Evolutionary conservation across 1,139 yeast genomes (phyloP), one percentile per base, ranked within the genome.

Genomic region (Pichia sp.): DNA sequence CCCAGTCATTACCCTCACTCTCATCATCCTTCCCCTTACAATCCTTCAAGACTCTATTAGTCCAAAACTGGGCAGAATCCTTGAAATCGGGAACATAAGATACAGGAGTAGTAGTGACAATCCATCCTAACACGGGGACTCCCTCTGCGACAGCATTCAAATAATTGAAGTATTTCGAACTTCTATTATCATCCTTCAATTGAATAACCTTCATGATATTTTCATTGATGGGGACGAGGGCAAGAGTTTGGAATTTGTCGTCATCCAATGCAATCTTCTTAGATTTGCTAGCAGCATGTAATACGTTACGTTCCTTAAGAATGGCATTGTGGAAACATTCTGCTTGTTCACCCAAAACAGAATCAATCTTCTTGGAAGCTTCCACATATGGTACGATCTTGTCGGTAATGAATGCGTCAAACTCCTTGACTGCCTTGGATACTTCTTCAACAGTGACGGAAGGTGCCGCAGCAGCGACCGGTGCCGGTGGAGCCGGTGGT

Each of bases 21-120:
- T 73, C 68, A 39, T 72, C 64, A 11, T 78, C 94, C 14, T 31
- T 43, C 18, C 38, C 39, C 57, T 74, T 85, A 63, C 64, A 77
- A 44, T 86, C 96, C 60, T 87, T 88, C 58, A 87, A 62, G 28
- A 88, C 80, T 51, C 95, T 73, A 62, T 93, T 88, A 22, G 94
- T 75, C 86, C 96, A 93, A 62, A 88, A 93, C 55, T 82, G 91
- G 27, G 96, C 86, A 28, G 94, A 76, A 52, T 93, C 98, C 55
- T 81, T 84, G 62, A 79, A 83, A 48, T 88, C 96, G 3, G 82
- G 74, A 43, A 93, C 72, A 47, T 70, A 74, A 1, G 86, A 74
- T 14, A 78, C 75, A 11, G 78, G 74, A 5, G 88, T 77, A 4
- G 70, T 74, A 13, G 76, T 72, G 17, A 84, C 76, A 44, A 88